A percentile compares a stretch with the other conserved stretches of the same genome.
phyloP scores from a whole-genome alignment of 345 rosid genomes.

The Chamaenerion angustifolium region DNA sequence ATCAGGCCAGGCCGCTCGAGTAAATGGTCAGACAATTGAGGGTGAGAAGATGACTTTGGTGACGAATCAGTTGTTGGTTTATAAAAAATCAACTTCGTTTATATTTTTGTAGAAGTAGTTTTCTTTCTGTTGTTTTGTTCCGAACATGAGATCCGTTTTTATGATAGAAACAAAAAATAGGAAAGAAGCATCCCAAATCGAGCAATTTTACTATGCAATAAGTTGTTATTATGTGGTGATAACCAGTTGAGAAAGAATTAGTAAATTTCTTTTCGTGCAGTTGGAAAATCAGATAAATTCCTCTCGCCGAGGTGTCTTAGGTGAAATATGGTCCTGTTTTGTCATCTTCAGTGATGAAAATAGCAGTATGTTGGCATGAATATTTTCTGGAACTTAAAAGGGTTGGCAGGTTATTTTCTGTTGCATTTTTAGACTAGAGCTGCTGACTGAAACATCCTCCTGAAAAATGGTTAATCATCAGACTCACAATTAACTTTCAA shows the following conservation, averaged over 20 bases:
- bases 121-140: too few species aligned
- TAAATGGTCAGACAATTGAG: conserved; percentile 49
- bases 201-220: too few species aligned
- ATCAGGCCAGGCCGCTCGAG: conserved; percentile 26
- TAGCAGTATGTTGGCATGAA: background rate
- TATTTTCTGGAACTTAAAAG: background rate
- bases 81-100: background rate
- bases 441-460: too few species aligned
- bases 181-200: too few species aligned
- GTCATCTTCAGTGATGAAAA: background rate
- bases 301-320: conserved; percentile 8
- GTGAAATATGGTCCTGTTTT: conserved; percentile 1
- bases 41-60: conserved; percentile 70
- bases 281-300: conserved; percentile 32
- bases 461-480: too few species aligned
- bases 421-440: too few species aligned
- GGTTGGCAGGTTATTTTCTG: too few species aligned
- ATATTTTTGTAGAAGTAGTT: background rate
- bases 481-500: too few species aligned
- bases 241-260: too few species aligned
- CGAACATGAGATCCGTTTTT: too few species aligned
- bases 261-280: conserved; percentile 7
- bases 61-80: conserved; percentile 79
- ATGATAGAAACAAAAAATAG: too few species aligned
- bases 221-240: too few species aligned